These are phyloP conservation scores for Spergularia bocconei DNA, from an alignment of 148 eudicot species.

Conservation along the genomic window DNA sequence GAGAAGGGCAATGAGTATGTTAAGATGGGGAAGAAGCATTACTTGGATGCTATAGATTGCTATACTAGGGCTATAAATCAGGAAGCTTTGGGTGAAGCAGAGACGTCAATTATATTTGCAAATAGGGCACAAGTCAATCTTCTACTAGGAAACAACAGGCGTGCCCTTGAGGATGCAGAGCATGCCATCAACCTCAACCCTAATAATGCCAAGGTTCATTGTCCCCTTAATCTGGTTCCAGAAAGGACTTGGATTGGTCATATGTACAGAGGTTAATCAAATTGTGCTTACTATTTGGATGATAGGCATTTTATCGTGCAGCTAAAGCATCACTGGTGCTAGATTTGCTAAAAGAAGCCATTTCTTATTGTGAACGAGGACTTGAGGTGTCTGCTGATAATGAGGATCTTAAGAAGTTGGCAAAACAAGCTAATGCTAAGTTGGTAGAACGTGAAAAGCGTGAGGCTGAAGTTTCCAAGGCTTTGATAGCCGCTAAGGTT, in stretches of 20 bases:
- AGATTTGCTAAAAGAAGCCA: slow-evolving; percentile 65
- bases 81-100: slow-evolving; percentile 61
- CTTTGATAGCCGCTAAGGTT: slow-evolving; percentile 71
- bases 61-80: slow-evolving; percentile 93
- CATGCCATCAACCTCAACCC: slow-evolving; percentile 79
- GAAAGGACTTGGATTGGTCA: not conserved
- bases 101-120: slow-evolving; percentile 64
- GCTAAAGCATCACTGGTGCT: slow-evolving; percentile 75
- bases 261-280: slow-evolving; percentile 11
- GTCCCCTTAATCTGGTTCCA: not conserved
- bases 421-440: slow-evolving; percentile 44
- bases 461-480: slow-evolving; percentile 63
- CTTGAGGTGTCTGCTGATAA: slow-evolving; percentile 60
- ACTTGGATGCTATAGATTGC: slow-evolving; percentile 73
- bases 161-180: slow-evolving; percentile 83
- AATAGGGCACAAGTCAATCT: slow-evolving; percentile 95
- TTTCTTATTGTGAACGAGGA: slow-evolving; percentile 71
- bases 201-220: slow-evolving; percentile 66
- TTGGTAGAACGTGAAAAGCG: slow-evolving; percentile 53
- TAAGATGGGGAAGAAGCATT: slow-evolving; percentile 89
- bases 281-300: slow-evolving; percentile 16
- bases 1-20: slow-evolving; percentile 83
- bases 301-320: slow-evolving; percentile 82
- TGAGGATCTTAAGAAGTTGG: slow-evolving; percentile 73
- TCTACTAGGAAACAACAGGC: slow-evolving; percentile 73